Conservation (phyloP, 139 green algal genomes). For the Chlamydomonas incerta region DNA sequence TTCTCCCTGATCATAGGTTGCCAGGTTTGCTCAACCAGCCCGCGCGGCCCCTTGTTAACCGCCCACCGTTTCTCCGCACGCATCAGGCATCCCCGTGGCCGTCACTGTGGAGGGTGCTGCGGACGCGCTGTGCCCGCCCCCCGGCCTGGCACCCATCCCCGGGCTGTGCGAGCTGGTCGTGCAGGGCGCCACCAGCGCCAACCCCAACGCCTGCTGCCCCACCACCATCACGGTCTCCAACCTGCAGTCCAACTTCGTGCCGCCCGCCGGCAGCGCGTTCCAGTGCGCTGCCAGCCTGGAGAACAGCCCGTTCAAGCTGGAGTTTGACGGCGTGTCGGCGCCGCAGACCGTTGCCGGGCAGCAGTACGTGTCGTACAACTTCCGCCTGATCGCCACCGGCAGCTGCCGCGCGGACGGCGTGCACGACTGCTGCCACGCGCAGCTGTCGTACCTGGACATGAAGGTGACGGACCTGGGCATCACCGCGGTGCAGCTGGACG, state of each 20-base stretch:
- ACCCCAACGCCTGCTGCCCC: conserved; percentile 47
- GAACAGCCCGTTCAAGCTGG: conserved; percentile 5
- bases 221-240: neutral
- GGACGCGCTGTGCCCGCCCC: conserved; percentile 34
- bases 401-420: neutral
- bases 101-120: conserved; percentile 44
- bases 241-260: neutral
- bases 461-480: conserved; percentile 33
- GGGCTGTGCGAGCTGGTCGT: conserved; percentile 50
- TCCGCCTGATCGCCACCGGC: conserved; percentile 17
- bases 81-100: conserved; percentile 22
- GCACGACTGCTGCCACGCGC: conserved; percentile 42
- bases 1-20: too few species aligned
- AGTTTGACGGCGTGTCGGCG: neutral
- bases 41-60: too few species aligned
- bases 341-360: neutral
- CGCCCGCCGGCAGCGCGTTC: neutral
- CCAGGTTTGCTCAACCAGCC: too few species aligned
- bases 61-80: too few species aligned
- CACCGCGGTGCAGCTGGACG: conserved; percentile 8
- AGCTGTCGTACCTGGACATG: conserved; percentile 36
- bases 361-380: conserved; percentile 17
- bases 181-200: conserved; percentile 10
- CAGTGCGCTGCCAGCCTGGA: conserved; percentile 17
- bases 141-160: conserved; percentile 19